Evolutionary conservation across 2,329 filamentous ascomycete genomes (phyloP).

Genomic region (Penicillium sclerotiorum): DNA sequence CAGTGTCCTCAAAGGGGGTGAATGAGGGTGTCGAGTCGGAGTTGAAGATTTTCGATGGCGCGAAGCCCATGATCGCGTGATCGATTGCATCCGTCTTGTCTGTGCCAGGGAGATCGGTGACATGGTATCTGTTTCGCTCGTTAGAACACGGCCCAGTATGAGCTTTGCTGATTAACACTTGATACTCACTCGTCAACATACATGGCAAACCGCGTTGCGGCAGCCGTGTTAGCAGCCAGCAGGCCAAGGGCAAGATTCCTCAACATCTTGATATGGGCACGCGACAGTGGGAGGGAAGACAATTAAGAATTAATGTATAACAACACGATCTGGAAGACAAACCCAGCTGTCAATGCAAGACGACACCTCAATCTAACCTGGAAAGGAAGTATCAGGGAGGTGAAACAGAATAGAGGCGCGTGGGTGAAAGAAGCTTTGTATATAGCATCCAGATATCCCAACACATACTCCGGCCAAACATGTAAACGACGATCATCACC

Average conservation of each 20-base stretch:
- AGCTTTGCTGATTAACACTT: neutral
- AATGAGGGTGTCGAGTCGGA: conserved; percentile 47
- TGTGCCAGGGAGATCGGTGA: conserved; percentile 34
- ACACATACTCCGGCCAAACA: conserved; percentile 1
- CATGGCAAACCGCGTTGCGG: conserved; percentile 42
- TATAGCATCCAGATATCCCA: conserved; percentile 6
- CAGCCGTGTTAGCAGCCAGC: conserved; percentile 32
- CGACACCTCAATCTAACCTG: conserved; percentile 10
- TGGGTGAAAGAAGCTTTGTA: neutral
- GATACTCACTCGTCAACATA: conserved; percentile 52
- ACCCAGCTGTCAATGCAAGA: conserved; percentile 7
- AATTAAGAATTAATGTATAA: neutral
- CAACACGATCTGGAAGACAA: neutral
- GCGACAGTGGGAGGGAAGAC: neutral
- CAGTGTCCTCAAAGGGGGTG: conserved; percentile 57
- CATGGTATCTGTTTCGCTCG: conserved; percentile 45
- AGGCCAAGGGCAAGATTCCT: conserved; percentile 32
- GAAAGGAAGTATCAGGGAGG: neutral
- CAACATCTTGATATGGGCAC: conserved; percentile 24
- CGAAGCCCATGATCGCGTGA: conserved; percentile 60
- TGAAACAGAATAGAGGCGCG: neutral
- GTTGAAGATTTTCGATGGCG: conserved; percentile 55
- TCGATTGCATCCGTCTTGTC: conserved; percentile 50
- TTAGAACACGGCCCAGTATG: conserved; percentile 7
- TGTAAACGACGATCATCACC: conserved; percentile 11